These are phyloP conservation scores for Daedaleopsis sinensis DNA, from an alignment of 768 basidiomycete species.

Conservation along the genomic window DNA sequence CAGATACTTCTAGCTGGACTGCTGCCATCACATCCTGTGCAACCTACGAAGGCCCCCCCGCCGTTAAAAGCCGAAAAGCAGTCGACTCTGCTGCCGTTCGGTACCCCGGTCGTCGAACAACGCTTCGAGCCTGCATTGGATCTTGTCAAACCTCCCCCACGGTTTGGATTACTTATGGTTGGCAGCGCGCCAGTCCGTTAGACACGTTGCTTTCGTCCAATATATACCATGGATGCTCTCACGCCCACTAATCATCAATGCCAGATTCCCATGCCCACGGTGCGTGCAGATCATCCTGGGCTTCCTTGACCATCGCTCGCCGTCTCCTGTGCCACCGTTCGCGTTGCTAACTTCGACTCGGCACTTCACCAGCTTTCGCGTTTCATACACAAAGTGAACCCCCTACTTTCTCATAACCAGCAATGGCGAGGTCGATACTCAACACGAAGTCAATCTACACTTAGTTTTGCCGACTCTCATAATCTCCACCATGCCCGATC, in stretches of 20 bases:
- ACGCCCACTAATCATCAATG: background rate
- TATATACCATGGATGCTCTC: conserved; percentile 1
- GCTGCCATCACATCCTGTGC: conserved; percentile 42
- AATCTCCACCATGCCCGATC: too few species aligned
- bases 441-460: too few species aligned
- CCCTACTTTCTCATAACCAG: too few species aligned
- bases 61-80: conserved; percentile 26
- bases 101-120: conserved; percentile 53
- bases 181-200: conserved; percentile 43
- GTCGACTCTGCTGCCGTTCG: conserved; percentile 51
- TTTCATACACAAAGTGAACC: too few species aligned
- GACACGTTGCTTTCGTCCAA: conserved; percentile 9
- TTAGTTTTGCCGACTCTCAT: too few species aligned
- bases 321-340: background rate
- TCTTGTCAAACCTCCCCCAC: conserved; percentile 68
- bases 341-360: too few species aligned
- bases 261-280: background rate
- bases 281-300: background rate
- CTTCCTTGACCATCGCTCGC: background rate
- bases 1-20: conserved; percentile 66
- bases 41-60: background rate
- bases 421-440: too few species aligned
- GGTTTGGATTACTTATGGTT: conserved; percentile 76
- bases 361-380: too few species aligned
- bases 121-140: conserved; percentile 62